These are phyloP conservation scores for Funneliformis mosseae DNA, from an alignment of 192 early-diverging fungal species.

Conservation along the genomic window DNA sequence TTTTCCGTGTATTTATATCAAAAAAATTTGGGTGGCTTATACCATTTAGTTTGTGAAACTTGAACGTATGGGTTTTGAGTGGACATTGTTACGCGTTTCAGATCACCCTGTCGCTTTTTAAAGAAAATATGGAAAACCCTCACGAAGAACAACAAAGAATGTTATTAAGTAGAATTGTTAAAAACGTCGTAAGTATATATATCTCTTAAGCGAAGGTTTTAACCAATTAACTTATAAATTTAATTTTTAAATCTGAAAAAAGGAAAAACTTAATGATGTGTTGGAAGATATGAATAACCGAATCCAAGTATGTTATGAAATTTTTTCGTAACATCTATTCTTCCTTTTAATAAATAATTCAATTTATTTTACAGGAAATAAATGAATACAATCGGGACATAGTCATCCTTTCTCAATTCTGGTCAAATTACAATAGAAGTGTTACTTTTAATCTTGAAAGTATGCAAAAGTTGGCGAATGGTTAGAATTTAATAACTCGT, in stretches of 20 bases:
- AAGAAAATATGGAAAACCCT: constrained; percentile 34
- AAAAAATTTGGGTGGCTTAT: neutral
- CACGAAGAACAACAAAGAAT: constrained; percentile 48
- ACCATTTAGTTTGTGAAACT: neutral
- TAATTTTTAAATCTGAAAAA: neutral
- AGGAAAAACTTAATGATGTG: constrained; percentile 45
- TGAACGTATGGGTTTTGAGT: too few species aligned
- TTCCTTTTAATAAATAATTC: neutral
- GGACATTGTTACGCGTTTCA: too few species aligned
- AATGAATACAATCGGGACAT: constrained; percentile 43
- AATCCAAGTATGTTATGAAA: constrained; percentile 33
- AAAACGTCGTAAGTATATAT: constrained; percentile 40
- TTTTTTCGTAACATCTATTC: neutral
- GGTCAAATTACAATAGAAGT: constrained; percentile 43
- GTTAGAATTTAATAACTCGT: too few species aligned
- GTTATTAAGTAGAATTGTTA: constrained; percentile 42
- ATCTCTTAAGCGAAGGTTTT: neutral
- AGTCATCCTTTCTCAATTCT: constrained; percentile 41
- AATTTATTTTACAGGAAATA: constrained; percentile 36
- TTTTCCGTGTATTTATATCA: neutral
- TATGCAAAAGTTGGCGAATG: neutral
- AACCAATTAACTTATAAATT: neutral
- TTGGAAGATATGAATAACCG: constrained; percentile 43
- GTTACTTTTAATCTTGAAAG: constrained; percentile 40
- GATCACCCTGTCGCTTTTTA: too few species aligned